Evolutionary conservation across 345 rosid genomes (phyloP).

Genomic region (Gossypium australe): DNA sequence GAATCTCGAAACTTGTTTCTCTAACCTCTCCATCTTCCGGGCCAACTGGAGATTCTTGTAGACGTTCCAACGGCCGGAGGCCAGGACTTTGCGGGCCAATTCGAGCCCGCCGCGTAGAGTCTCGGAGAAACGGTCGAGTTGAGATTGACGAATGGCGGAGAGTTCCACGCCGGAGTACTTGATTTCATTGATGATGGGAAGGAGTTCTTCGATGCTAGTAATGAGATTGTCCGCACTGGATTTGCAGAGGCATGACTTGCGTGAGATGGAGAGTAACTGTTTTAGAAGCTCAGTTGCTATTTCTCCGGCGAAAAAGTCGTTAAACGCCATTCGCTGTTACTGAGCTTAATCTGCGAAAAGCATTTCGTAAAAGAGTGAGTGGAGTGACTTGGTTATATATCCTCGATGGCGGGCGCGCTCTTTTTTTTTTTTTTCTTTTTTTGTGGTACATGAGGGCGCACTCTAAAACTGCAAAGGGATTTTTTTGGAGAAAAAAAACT

Average conservation of each 20-base stretch:
- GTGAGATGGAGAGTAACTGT: conserved; percentile 28
- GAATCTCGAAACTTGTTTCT: conserved; percentile 42
- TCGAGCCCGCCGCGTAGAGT: conserved; percentile 42
- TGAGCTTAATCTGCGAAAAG: neutral
- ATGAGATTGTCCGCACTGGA: conserved; percentile 38
- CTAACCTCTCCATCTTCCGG: conserved; percentile 62
- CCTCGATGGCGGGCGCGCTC: conserved; percentile 7
- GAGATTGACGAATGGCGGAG: conserved; percentile 53
- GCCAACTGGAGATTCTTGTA: conserved; percentile 40
- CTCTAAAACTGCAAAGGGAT: too few species aligned
- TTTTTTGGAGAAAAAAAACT: too few species aligned
- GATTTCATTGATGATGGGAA: conserved; percentile 56
- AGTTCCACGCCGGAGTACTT: conserved; percentile 80
- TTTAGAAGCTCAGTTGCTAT: conserved; percentile 58
- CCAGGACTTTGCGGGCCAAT: conserved; percentile 38
- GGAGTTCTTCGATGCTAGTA: conserved; percentile 23
- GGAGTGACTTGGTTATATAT: neutral
- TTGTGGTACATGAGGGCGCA: too few species aligned
- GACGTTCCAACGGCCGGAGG: conserved; percentile 60
- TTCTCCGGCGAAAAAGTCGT: conserved; percentile 69
- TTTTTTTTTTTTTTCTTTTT: too few species aligned
- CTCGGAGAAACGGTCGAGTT: conserved; percentile 46
- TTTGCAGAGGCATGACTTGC: conserved; percentile 41
- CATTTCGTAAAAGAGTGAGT: neutral
- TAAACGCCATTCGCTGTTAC: conserved; percentile 34